These are phyloP conservation scores for Gremmenia infestans DNA, from an alignment of 2,329 filamentous ascomycete species.

Conservation along the genomic window DNA sequence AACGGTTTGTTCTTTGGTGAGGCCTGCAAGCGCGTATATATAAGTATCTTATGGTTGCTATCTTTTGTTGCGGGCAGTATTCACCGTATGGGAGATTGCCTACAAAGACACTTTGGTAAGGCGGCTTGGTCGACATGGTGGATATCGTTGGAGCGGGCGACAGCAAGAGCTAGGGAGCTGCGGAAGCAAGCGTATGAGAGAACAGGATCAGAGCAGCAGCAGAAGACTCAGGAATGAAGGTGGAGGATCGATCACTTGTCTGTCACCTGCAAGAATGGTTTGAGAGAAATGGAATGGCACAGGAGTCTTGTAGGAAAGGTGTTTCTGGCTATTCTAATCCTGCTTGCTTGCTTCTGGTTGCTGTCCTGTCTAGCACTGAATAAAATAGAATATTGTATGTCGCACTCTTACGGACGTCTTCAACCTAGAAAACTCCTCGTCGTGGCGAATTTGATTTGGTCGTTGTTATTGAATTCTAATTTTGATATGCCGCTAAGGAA, in stretches of 20 bases:
- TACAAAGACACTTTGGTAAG: constrained; percentile 76
- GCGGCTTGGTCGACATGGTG: constrained; percentile 69
- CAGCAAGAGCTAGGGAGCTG: not conserved
- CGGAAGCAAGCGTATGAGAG: too few relatives aligned
- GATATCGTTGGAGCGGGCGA: constrained; percentile 2
- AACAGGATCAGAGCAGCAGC: constrained; percentile 14
- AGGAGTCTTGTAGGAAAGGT: constrained; percentile 31
- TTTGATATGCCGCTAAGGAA: not conserved
- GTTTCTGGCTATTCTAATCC: constrained; percentile 33
- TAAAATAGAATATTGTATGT: not conserved
- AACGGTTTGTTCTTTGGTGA: constrained; percentile 92
- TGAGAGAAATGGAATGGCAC: constrained; percentile 27
- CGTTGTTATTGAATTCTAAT: not conserved
- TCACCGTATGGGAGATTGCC: constrained; percentile 80
- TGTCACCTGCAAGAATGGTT: constrained; percentile 22
- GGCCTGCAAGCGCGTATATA: constrained; percentile 48
- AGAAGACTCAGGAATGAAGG: constrained; percentile 22
- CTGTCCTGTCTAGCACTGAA: constrained; percentile 8
- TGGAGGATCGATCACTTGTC: constrained; percentile 20
- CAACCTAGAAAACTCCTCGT: constrained; percentile 1
- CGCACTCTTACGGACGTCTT: not conserved
- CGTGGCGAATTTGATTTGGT: not conserved
- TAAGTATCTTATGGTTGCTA: not conserved
- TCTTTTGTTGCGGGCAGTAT: constrained; percentile 16
- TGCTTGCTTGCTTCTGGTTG: not conserved